phyloP scores from a whole-genome alignment of 441 rosid species.

The Gossypium aridum region DNA sequence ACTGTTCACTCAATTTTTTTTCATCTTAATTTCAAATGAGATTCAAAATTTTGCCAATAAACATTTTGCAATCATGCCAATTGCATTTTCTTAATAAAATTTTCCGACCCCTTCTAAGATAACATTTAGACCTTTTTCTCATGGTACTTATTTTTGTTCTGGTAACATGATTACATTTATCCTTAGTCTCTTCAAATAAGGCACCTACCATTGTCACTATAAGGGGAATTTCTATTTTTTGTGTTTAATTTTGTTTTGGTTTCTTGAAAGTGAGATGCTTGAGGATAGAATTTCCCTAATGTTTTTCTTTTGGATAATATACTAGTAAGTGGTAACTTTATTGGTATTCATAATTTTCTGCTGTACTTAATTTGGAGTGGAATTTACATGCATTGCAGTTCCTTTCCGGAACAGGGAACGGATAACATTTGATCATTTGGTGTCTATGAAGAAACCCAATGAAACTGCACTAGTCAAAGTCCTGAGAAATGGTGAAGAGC shows the following conservation, averaged over 20 bases:
- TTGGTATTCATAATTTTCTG: not conserved
- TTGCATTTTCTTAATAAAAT: not conserved
- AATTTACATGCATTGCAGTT: slow-evolving; percentile 37
- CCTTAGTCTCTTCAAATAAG: not conserved
- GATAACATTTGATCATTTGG: slow-evolving; percentile 80
- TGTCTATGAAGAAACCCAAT: slow-evolving; percentile 83
- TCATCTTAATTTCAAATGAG: not conserved
- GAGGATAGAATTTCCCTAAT: not conserved
- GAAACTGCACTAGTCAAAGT: slow-evolving; percentile 57
- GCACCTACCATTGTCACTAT: not conserved
- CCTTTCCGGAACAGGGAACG: slow-evolving; percentile 80
- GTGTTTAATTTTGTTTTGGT: not conserved
- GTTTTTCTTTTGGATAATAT: not conserved
- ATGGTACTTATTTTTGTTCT: not conserved
- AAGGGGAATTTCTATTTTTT: too few species aligned
- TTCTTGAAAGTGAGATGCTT: slow-evolving; percentile 5
- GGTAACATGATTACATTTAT: not conserved
- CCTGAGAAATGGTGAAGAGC: slow-evolving; percentile 57
- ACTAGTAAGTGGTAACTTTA: not conserved
- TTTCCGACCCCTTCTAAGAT: not conserved
- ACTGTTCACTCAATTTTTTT: not conserved
- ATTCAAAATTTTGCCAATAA: not conserved
- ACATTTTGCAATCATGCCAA: not conserved
- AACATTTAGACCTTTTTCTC: not conserved
- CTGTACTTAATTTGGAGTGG: slow-evolving; percentile 16